Conservation (phyloP, 2,329 filamentous ascomycete species). For the Rutstroemia sp. region DNA sequence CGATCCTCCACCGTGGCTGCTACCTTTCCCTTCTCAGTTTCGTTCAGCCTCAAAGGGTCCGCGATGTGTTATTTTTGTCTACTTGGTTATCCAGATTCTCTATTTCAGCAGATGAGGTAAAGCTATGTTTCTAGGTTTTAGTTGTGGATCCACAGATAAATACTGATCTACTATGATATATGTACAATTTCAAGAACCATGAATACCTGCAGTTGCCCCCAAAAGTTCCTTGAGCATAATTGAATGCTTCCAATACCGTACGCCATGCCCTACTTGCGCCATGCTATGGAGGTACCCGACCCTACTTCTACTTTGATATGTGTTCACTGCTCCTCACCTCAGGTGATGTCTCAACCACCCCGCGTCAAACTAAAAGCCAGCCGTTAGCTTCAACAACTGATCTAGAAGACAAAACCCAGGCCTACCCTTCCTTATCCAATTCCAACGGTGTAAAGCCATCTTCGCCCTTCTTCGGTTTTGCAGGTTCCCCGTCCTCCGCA, state of each 20-base stretch:
- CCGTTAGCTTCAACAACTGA: conserved; percentile 13
- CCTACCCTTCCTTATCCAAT: conserved; percentile 27
- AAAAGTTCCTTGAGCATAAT: too few relatives aligned
- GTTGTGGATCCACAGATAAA: not conserved
- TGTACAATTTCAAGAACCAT: not conserved
- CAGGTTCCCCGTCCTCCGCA: conserved; percentile 52
- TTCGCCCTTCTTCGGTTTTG: conserved; percentile 25
- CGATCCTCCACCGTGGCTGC: not conserved
- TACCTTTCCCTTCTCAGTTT: not conserved
- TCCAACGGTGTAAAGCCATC: conserved; percentile 28
- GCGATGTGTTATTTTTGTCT: too few relatives aligned
- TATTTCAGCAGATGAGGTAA: not conserved
- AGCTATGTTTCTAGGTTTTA: too few relatives aligned
- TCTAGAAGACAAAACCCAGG: not conserved
- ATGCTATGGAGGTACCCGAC: conserved; percentile 3
- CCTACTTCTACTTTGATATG: not conserved
- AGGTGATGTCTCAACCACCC: conserved; percentile 14
- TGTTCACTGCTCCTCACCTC: too few relatives aligned
- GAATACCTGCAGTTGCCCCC: not conserved
- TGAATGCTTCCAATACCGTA: not conserved
- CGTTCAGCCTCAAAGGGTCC: not conserved
- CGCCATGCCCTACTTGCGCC: conserved; percentile 7
- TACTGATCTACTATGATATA: not conserved
- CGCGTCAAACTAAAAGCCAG: conserved; percentile 17
- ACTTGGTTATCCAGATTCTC: not conserved